Percentiles rank a stretch among this genome's conserved stretches.
These are phyloP conservation scores for Erodium trifolium DNA, from an alignment of 441 rosid species.

Conservation along the genomic window DNA sequence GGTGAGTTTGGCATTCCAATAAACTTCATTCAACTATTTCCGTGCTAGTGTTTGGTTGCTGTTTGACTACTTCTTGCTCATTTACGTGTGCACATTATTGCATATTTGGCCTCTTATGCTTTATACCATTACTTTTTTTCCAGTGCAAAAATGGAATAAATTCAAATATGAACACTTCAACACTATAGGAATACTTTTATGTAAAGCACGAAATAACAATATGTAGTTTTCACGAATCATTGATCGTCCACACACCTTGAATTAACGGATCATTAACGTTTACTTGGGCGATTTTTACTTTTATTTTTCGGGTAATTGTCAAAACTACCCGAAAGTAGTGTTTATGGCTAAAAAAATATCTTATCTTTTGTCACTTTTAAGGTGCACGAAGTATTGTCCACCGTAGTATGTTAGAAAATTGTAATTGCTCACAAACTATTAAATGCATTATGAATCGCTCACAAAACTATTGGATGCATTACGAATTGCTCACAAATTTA, in stretches of 20 bases:
- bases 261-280: neutral
- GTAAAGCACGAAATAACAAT: neutral
- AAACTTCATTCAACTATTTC: neutral
- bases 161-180: neutral
- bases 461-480: no score
- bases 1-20: neutral
- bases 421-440: no score
- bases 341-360: no score
- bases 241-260: neutral
- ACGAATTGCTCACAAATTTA: no score
- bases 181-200: neutral
- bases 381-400: no score
- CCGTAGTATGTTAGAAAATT: no score
- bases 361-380: no score
- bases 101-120: neutral
- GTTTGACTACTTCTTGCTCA: neutral
- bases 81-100: constrained; percentile 8
- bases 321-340: no score
- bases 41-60: neutral
- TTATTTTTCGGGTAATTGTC: no score
- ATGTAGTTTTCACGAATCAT: neutral
- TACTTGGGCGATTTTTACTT: neutral
- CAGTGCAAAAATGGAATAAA: neutral
- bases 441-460: no score
- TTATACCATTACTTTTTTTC: neutral